These are phyloP conservation scores for Trichoderma gracile DNA, from an alignment of 2,329 filamentous ascomycete genomes.

Conservation along the genomic window DNA sequence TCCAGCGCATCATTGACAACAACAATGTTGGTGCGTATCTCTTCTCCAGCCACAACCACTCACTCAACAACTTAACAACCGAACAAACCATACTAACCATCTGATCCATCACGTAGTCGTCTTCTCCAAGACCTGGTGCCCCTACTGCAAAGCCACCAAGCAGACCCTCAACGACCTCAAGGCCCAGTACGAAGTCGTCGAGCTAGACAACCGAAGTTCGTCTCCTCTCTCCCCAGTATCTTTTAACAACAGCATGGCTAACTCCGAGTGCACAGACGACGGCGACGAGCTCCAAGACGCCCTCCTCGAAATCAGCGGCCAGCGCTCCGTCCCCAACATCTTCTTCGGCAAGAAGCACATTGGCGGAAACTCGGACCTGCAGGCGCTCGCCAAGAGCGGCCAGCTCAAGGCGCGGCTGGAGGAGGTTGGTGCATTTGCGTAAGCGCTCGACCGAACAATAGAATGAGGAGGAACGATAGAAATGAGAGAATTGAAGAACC, in stretches of 20 bases:
- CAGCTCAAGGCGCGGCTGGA: constrained; percentile 46
- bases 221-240: constrained; percentile 31
- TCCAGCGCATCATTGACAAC: constrained; percentile 82
- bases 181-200: constrained; percentile 72
- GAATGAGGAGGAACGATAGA: background rate
- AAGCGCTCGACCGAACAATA: constrained; percentile 32
- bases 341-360: constrained; percentile 91
- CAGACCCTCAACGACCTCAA: constrained; percentile 65
- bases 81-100: background rate
- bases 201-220: constrained; percentile 83
- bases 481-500: background rate
- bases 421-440: constrained; percentile 47
- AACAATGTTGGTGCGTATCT: constrained; percentile 72
- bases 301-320: constrained; percentile 74
- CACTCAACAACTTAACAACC: no score
- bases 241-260: background rate
- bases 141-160: constrained; percentile 85
- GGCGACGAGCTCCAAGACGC: constrained; percentile 80
- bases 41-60: background rate
- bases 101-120: constrained; percentile 66
- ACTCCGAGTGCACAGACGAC: constrained; percentile 59
- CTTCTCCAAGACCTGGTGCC: constrained; percentile 97
- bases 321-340: constrained; percentile 93
- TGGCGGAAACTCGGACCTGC: constrained; percentile 90
- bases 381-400: constrained; percentile 53